A percentile compares a stretch with the other conserved stretches of the same genome.
These are phyloP conservation scores for Anisogramma anomala DNA, from an alignment of 2,329 filamentous ascomycete genomes.

Conservation along the genomic window DNA sequence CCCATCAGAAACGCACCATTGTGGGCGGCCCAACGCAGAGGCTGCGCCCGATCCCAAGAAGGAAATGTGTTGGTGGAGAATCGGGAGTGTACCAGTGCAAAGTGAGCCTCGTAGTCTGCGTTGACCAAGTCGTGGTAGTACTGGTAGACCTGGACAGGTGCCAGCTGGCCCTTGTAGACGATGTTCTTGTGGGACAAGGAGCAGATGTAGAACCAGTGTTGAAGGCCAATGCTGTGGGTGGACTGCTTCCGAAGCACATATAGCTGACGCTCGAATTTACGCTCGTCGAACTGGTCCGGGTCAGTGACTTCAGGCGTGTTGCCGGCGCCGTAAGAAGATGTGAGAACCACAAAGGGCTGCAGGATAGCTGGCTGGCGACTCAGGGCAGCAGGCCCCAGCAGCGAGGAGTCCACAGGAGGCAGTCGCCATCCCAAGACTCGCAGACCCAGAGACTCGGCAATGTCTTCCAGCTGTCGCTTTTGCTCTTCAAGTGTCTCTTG, in stretches of 20 bases:
- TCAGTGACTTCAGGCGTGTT: constrained; percentile 69
- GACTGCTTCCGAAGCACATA: constrained; percentile 91
- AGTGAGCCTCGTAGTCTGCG: constrained; percentile 94
- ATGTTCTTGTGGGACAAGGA: constrained; percentile 97
- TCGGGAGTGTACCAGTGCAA: constrained; percentile 90
- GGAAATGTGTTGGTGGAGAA: constrained; percentile 99
- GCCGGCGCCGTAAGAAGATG: constrained; percentile 72
- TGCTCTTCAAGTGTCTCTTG: constrained; percentile 81
- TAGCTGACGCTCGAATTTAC: constrained; percentile 81
- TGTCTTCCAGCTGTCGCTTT: constrained; percentile 84
- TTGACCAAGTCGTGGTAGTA: constrained; percentile 97
- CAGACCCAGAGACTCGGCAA: constrained; percentile 76
- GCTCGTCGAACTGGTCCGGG: constrained; percentile 68
- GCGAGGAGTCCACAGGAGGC: constrained; percentile 83
- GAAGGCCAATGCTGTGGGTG: constrained; percentile 85
- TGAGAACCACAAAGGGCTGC: constrained; percentile 87
- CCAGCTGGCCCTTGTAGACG: constrained; percentile 94
- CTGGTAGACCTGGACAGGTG: constrained; percentile 90
- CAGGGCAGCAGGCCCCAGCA: constrained; percentile 83
- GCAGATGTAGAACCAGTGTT: constrained; percentile 99
- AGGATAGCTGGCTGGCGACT: constrained; percentile 92
- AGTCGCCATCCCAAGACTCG: constrained; percentile 93
- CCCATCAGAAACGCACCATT: constrained; percentile 52
- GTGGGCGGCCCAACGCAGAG: constrained; percentile 90
- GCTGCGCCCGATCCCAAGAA: constrained; percentile 95